Conservation (phyloP, 495 filamentous ascomycete species). For the Penicillium antarcticum region DNA sequence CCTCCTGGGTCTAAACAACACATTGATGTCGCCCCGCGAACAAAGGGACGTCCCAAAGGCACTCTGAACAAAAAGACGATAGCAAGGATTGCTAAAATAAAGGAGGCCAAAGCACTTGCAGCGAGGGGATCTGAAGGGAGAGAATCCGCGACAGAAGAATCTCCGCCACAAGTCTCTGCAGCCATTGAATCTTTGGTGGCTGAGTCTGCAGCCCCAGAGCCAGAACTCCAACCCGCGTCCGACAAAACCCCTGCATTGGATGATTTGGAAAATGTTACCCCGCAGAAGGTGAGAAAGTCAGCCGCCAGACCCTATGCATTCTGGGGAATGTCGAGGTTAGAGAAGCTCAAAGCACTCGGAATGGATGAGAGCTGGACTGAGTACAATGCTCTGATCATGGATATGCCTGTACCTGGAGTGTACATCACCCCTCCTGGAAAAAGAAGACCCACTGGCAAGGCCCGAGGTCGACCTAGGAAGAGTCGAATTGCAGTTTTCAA, state of each 20-base stretch:
- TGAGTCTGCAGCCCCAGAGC: too few species aligned
- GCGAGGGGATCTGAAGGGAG: neutral
- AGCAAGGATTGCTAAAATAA: neutral
- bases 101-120: neutral
- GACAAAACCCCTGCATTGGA: too few species aligned
- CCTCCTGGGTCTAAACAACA: neutral
- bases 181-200: neutral
- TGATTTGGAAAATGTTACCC: neutral
- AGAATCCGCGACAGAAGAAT: neutral
- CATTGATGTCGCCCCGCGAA: neutral
- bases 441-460: conserved; percentile 39
- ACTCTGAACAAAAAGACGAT: neutral
- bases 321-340: conserved; percentile 31
- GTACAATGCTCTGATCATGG: conserved; percentile 38
- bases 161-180: neutral
- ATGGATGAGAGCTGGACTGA: conserved; percentile 45
- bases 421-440: conserved; percentile 50
- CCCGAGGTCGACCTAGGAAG: conserved; percentile 47
- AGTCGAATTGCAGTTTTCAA: conserved; percentile 53
- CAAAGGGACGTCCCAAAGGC: conserved; percentile 1
- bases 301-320: conserved; percentile 8
- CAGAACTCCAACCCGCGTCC: too few species aligned
- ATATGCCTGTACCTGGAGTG: conserved; percentile 42
- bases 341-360: conserved; percentile 39
- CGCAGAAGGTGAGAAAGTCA: conserved; percentile 13